phyloP scores from a whole-genome alignment of 116 monocot genomes.

The Phalaenopsis hybrid region DNA sequence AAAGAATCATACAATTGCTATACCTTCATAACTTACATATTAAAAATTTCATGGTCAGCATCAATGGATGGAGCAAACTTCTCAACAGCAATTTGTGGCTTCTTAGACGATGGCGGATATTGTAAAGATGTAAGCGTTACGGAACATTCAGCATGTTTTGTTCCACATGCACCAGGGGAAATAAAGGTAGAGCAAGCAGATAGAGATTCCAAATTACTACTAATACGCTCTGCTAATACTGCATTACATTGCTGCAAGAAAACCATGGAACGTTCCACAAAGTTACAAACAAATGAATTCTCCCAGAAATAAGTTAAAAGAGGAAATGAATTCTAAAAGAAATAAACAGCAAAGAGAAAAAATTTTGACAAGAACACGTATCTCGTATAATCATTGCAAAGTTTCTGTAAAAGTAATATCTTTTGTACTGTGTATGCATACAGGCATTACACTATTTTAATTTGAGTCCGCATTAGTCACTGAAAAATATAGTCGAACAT shows the following conservation, averaged over 20 bases:
- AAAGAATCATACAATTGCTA: not conserved
- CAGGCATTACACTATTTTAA: not conserved
- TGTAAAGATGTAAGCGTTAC: slow-evolving; percentile 8
- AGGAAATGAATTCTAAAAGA: no score
- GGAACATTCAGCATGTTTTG: slow-evolving; percentile 5
- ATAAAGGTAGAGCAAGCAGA: slow-evolving; percentile 5
- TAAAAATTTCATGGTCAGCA: slow-evolving; percentile 19
- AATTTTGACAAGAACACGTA: not conserved
- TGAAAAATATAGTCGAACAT: no score
- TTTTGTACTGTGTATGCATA: not conserved
- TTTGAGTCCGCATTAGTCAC: no score
- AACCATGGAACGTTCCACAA: not conserved
- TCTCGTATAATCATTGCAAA: not conserved
- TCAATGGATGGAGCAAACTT: slow-evolving; percentile 18
- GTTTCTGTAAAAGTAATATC: not conserved
- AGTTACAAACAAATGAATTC: not conserved
- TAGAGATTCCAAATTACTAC: slow-evolving; percentile 8
- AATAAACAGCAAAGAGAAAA: not conserved
- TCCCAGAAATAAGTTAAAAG: not conserved
- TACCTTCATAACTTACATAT: slow-evolving; percentile 28
- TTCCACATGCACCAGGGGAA: slow-evolving; percentile 11
- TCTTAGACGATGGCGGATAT: slow-evolving; percentile 16
- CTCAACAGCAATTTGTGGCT: slow-evolving; percentile 13
- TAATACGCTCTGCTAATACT: not conserved
- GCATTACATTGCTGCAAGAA: not conserved